A percentile compares a stretch with the other conserved stretches of the same genome.
Evolutionary conservation across 78 protist species (phyloP).

Genomic region (Dictyostelium capitatum): DNA sequence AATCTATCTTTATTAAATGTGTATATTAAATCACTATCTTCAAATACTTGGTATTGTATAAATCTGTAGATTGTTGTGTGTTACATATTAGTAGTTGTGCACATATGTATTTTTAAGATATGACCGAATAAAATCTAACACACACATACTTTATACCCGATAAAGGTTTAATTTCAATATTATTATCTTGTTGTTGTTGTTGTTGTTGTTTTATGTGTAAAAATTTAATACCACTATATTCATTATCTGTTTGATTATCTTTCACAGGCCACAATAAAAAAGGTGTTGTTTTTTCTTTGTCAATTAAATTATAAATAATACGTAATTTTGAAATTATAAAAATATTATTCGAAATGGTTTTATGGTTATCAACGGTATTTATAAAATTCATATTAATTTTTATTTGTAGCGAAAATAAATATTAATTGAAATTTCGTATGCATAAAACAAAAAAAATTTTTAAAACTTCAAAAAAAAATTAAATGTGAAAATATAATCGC

Average conservation of each 20-base stretch:
- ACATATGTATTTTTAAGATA: too few relatives aligned
- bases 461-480: too few relatives aligned
- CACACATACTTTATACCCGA: too few relatives aligned
- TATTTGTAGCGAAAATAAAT: neutral
- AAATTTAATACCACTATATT: neutral
- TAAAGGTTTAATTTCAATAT: too few relatives aligned
- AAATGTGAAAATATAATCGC: too few relatives aligned
- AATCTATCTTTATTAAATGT: neutral
- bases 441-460: too few relatives aligned
- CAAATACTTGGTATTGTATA: neutral
- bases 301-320: neutral
- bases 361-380: neutral
- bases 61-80: too few relatives aligned
- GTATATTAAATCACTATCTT: neutral
- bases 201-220: neutral
- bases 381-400: neutral
- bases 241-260: neutral
- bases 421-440: too few relatives aligned
- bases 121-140: too few relatives aligned
- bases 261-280: neutral
- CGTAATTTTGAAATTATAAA: neutral
- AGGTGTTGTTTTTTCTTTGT: neutral
- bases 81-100: too few relatives aligned
- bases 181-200: too few relatives aligned
- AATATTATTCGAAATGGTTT: neutral